Base-by-base conservation (phyloP, 345 rosid species). In the Gossypium anomalum region DNA sequence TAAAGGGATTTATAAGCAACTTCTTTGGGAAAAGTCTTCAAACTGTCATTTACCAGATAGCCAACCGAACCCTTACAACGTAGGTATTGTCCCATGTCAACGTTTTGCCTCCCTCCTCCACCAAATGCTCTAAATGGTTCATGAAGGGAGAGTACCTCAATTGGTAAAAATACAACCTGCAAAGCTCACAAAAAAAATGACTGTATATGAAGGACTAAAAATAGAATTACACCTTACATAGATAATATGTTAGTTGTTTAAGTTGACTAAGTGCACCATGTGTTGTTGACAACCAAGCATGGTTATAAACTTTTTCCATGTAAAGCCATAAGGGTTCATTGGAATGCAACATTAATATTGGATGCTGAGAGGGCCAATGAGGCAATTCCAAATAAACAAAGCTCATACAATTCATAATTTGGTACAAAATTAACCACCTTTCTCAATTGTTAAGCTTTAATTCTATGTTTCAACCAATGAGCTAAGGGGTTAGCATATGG, bases 391-490 rank as follows among this genome's bases (percentile, higher is more conserved):
- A 69, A 22, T 67, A 23, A 73, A 61, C 56, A 58, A 43, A 15
- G 55, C 20, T 20, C 27, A 20, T 20, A 12, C 29, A 57, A 20
- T 57, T 29, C 58, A 53, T n/a, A 53, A 17, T n/a, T 7, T 53
- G 8, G 58, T 53, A 34, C 41, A 34, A 34, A 4, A 34, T 34
- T 34, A 34, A 34, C 41, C 41, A 34, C 41, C 41, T 34, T 34
- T 34, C 41, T 34, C 7, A 4, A 34, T 34, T 34, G 41, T 34
- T 34, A 34, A 29, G 48, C 62, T 70, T 52, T 29, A 55, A 53
- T 9, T 27, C 10, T 34, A 34, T 34, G 7, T 34, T 34, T 16
- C 17, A 52, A 27, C 84, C 78, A 78, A 69, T 70, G 49, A 73
- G 65, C 52, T 44, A 13, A 0, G 38, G 22, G 22, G 19, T 20